Evolutionary conservation across 2,329 filamentous ascomycete genomes (phyloP).

Genomic region (Penicillium fuscoglaucum): DNA sequence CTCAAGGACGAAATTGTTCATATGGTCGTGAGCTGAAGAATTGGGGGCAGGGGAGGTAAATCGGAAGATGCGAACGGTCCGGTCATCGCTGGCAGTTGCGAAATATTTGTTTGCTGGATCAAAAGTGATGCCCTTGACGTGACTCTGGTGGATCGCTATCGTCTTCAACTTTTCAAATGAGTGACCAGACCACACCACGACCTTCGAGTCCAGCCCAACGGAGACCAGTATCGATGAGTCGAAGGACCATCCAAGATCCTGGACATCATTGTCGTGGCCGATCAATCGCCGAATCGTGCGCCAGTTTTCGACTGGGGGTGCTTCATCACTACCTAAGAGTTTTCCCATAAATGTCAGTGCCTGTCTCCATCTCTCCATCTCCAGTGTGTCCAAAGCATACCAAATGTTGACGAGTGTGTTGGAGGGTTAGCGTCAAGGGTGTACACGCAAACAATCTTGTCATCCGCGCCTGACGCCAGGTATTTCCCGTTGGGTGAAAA

Average conservation of each 20-base stretch:
- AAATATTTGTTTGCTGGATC: slow-evolving; percentile 99
- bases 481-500: slow-evolving; percentile 96
- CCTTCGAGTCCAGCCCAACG: slow-evolving; percentile 93
- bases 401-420: slow-evolving; percentile 74
- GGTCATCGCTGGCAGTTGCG: slow-evolving; percentile 94
- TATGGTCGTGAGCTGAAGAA: slow-evolving; percentile 89
- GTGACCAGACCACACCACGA: slow-evolving; percentile 96
- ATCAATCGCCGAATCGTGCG: slow-evolving; percentile 90
- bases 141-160: slow-evolving; percentile 87
- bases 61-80: slow-evolving; percentile 93
- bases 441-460: slow-evolving; percentile 98
- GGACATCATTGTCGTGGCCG: slow-evolving; percentile 97
- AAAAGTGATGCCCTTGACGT: slow-evolving; percentile 98
- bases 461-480: slow-evolving; percentile 93
- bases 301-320: slow-evolving; percentile 95
- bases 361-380: slow-evolving; percentile 3
- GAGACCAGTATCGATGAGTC: slow-evolving; percentile 96
- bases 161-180: slow-evolving; percentile 98
- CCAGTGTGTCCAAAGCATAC: slow-evolving; percentile 48
- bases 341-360: slow-evolving; percentile 12
- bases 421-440: slow-evolving; percentile 81
- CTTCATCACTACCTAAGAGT: slow-evolving; percentile 71
- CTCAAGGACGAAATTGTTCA: slow-evolving; percentile 94
- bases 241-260: slow-evolving; percentile 94
- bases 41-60: slow-evolving; percentile 91